phyloP scores from a whole-genome alignment of 2,329 filamentous ascomycete species.

The Tolypocladium album region DNA sequence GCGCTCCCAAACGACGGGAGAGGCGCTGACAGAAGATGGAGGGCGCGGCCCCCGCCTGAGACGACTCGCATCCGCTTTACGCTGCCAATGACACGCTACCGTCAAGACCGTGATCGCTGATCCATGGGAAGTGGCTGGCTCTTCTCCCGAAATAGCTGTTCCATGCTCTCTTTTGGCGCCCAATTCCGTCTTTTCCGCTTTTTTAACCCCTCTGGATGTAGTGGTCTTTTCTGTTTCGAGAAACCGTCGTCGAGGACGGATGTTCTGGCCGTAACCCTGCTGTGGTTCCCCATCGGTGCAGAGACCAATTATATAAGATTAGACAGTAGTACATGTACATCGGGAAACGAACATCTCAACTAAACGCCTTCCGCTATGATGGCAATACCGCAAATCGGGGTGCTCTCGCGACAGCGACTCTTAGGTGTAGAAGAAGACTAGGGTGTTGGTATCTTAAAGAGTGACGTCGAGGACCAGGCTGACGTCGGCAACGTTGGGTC shows the following conservation, averaged over 20 bases:
- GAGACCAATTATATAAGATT: slow-evolving; percentile 35
- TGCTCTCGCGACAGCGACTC: slow-evolving; percentile 17
- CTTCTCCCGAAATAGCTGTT: slow-evolving; percentile 9
- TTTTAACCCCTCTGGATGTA: slow-evolving; percentile 21
- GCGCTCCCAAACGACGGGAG: neutral
- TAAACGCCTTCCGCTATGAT: slow-evolving; percentile 48
- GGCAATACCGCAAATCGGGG: slow-evolving; percentile 25
- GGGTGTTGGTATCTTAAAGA: slow-evolving; percentile 39
- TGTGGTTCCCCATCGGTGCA: slow-evolving; percentile 3
- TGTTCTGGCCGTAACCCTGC: slow-evolving; percentile 2
- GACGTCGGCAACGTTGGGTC: slow-evolving; percentile 82
- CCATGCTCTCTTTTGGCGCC: slow-evolving; percentile 13
- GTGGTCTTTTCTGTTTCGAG: slow-evolving; percentile 17
- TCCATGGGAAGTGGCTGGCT: slow-evolving; percentile 11
- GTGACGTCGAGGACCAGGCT: slow-evolving; percentile 94
- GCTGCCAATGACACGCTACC: neutral
- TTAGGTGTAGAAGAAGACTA: slow-evolving; percentile 16
- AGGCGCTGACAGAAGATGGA: neutral
- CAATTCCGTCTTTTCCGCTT: slow-evolving; percentile 7
- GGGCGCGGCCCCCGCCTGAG: neutral
- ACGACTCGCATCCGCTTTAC: neutral
- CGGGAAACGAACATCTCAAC: slow-evolving; percentile 35
- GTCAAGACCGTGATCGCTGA: slow-evolving; percentile 3
- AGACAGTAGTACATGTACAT: slow-evolving; percentile 41
- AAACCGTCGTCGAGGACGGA: slow-evolving; percentile 4